phyloP scores from a whole-genome alignment of 495 filamentous ascomycete species.

The Stereocaulon alpinum region DNA sequence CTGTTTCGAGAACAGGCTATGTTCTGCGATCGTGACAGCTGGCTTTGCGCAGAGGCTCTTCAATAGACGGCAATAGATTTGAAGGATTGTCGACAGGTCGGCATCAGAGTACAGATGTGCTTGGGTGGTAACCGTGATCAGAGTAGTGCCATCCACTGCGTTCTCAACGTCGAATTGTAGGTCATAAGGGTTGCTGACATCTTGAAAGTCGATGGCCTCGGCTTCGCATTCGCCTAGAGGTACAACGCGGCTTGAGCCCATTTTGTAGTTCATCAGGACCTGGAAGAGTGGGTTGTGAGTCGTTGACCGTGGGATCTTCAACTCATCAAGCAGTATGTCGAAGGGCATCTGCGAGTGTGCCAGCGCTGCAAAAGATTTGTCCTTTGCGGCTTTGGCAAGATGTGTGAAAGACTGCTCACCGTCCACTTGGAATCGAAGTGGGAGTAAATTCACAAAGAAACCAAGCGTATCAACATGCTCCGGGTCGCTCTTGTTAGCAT shows the following conservation, averaged over 20 bases:
- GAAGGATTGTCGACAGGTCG: background rate
- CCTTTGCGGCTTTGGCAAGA: constrained; percentile 8
- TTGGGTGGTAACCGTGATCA: background rate
- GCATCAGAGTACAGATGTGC: constrained; percentile 6
- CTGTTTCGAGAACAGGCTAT: too few relatives aligned
- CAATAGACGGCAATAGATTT: constrained; percentile 12
- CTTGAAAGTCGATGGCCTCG: too few relatives aligned
- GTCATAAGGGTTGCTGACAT: constrained; percentile 10
- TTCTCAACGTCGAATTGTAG: constrained; percentile 18
- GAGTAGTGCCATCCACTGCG: background rate
- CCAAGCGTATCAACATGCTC: constrained; percentile 23
- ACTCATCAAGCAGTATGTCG: constrained; percentile 32
- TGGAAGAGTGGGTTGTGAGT: constrained; percentile 33
- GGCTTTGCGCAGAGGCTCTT: constrained; percentile 1
- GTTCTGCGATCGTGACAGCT: too few relatives aligned
- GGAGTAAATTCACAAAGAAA: constrained; percentile 38
- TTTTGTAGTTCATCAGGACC: constrained; percentile 32
- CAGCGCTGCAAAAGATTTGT: constrained; percentile 21
- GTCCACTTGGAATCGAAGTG: constrained; percentile 27
- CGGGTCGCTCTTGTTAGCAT: constrained; percentile 23
- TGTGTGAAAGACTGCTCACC: background rate
- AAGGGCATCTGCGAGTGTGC: constrained; percentile 34
- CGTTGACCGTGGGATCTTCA: constrained; percentile 28
- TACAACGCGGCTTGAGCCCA: too few relatives aligned
- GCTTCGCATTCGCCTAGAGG: background rate